phyloP scores from a whole-genome alignment of 768 basidiomycete genomes.

The Pilatotrama ljubarskyi region DNA sequence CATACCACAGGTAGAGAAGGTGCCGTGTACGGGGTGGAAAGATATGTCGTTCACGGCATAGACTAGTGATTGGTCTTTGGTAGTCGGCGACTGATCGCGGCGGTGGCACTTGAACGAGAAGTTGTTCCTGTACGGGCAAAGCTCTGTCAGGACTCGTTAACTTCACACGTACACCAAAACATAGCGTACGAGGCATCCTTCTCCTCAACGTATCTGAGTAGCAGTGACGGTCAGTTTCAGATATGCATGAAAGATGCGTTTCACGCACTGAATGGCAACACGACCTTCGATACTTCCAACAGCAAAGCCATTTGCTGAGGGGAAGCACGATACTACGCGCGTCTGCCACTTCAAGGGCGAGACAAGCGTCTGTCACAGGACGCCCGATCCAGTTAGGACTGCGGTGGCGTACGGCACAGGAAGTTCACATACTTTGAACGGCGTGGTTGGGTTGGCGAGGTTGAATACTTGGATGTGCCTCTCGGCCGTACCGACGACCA shows the following conservation, averaged over 20 bases:
- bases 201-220: constrained; percentile 77
- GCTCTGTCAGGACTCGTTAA: not conserved
- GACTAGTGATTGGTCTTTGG: constrained; percentile 46
- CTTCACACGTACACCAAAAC: not conserved
- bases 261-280: constrained; percentile 90
- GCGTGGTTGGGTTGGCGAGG: constrained; percentile 73
- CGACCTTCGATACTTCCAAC: constrained; percentile 88
- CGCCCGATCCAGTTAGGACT: not conserved
- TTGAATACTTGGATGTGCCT: constrained; percentile 90
- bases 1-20: constrained; percentile 45
- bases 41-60: constrained; percentile 58
- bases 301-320: constrained; percentile 75
- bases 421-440: constrained; percentile 61
- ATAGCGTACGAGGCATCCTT: constrained; percentile 64
- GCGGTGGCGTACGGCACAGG: too few relatives aligned
- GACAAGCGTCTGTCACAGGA: constrained; percentile 56
- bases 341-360: constrained; percentile 96
- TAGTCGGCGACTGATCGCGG: constrained; percentile 34
- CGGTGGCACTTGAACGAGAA: constrained; percentile 61
- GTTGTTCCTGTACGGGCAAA: constrained; percentile 38
- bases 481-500: constrained; percentile 93
- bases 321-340: constrained; percentile 81
- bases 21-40: constrained; percentile 56
- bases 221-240: not conserved
- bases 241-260: not conserved